phyloP scores from a whole-genome alignment of 2,329 filamentous ascomycete genomes.

The Ophiosphaerella narmari region DNA sequence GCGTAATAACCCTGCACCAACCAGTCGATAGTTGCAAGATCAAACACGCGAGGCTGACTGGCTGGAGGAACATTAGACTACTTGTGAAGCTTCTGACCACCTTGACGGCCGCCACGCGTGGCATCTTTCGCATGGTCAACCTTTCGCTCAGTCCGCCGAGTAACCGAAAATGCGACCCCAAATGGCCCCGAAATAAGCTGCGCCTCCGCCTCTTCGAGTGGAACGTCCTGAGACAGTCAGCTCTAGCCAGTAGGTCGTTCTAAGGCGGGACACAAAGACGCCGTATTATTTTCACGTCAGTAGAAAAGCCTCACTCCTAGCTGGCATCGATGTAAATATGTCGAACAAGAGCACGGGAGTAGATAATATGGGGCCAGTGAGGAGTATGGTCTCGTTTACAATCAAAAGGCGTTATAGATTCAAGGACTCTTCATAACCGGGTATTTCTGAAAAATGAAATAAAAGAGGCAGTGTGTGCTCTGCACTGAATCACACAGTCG shows the following conservation, averaged over 20 bases:
- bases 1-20: slow-evolving; percentile 29
- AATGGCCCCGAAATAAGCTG: slow-evolving; percentile 6
- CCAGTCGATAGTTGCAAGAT: slow-evolving; percentile 28
- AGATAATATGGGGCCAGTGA: no score
- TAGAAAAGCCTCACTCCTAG: no score
- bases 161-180: slow-evolving; percentile 1
- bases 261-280: neutral
- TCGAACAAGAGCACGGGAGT: no score
- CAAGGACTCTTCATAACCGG: no score
- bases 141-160: slow-evolving; percentile 11
- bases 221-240: neutral
- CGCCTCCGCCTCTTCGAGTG: neutral
- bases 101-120: slow-evolving; percentile 14
- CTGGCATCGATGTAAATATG: no score
- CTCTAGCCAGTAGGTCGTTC: neutral
- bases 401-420: no score
- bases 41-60: slow-evolving; percentile 40
- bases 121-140: slow-evolving; percentile 8
- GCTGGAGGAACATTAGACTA: slow-evolving; percentile 20
- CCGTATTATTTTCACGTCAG: no score
- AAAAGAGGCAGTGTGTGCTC: no score
- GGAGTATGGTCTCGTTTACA: no score
- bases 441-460: no score
- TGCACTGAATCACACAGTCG: no score
- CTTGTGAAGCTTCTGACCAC: slow-evolving; percentile 18